Evolutionary conservation across 1,139 yeast genomes (phyloP).

Genomic region (Candida sp.): DNA sequence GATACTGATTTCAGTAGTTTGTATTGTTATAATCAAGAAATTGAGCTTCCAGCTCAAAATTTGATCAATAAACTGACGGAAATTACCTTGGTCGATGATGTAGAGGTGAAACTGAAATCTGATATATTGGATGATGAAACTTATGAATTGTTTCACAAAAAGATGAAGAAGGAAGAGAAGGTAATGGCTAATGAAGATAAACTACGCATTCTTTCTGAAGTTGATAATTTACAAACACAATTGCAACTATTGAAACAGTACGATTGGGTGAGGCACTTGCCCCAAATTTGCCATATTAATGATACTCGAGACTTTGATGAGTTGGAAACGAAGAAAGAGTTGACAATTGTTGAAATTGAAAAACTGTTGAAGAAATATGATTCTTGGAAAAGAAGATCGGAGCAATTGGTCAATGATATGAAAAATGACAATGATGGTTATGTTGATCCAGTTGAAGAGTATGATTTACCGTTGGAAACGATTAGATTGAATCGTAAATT

Average conservation of each 20-base stretch:
- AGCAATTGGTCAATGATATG: conserved; percentile 21
- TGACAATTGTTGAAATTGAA: conserved; percentile 52
- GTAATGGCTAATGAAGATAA: conserved; percentile 60
- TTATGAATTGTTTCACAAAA: conserved; percentile 51
- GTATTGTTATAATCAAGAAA: conserved; percentile 10
- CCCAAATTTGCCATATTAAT: conserved; percentile 50
- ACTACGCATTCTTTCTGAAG: conserved; percentile 45
- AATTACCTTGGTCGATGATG: conserved; percentile 7
- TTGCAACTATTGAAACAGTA: conserved; percentile 43
- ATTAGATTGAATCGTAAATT: conserved; percentile 16
- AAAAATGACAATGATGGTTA: conserved; percentile 13
- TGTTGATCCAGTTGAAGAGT: conserved; percentile 16
- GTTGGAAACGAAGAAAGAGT: conserved; percentile 42
- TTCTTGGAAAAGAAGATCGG: conserved; percentile 36
- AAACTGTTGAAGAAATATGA: conserved; percentile 46
- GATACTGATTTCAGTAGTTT: conserved; percentile 7
- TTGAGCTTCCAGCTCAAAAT: conserved; percentile 6
- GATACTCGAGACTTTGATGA: conserved; percentile 47
- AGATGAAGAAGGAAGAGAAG: conserved; percentile 66
- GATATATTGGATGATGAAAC: conserved; percentile 47
- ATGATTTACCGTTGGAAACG: conserved; percentile 14
- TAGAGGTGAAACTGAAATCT: conserved; percentile 4
- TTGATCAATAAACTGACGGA: conserved; percentile 5
- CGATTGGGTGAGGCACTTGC: conserved; percentile 55
- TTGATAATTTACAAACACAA: conserved; percentile 47